These are phyloP conservation scores for Auricularia sp. DNA, from an alignment of 768 basidiomycete species.

Conservation along the genomic window DNA sequence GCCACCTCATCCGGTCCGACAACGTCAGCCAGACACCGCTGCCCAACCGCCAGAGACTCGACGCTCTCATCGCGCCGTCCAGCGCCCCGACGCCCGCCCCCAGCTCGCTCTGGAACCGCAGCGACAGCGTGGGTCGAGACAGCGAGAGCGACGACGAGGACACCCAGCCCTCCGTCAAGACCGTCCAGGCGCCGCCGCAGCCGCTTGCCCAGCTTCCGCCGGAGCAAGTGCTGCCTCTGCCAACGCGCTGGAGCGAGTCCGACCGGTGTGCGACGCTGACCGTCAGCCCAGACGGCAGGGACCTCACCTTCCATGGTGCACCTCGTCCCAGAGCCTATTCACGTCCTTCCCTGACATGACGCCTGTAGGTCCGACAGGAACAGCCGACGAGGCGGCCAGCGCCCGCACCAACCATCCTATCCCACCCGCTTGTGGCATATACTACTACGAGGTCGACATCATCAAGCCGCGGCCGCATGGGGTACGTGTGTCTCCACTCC, in stretches of 20 bases:
- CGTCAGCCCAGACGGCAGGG: slow-evolving; percentile 61
- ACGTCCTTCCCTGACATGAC: slow-evolving; percentile 2
- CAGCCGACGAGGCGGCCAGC: slow-evolving; percentile 74
- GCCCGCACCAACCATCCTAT: slow-evolving; percentile 69
- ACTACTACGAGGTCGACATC: slow-evolving; percentile 89
- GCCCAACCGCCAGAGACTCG: slow-evolving; percentile 9
- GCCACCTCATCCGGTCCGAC: slow-evolving; percentile 55
- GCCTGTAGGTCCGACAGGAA: slow-evolving; percentile 37
- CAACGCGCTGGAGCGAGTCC: slow-evolving; percentile 72
- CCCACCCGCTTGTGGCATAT: slow-evolving; percentile 80
- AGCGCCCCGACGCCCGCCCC: slow-evolving; percentile 6
- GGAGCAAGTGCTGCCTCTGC: slow-evolving; percentile 35
- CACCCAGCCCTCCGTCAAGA: slow-evolving; percentile 20
- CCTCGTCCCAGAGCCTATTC: slow-evolving; percentile 3
- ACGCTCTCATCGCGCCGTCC: slow-evolving; percentile 5
- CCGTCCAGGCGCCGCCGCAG: slow-evolving; percentile 15
- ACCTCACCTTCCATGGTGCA: slow-evolving; percentile 60
- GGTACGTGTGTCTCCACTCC: slow-evolving; percentile 36
- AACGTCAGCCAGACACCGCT: slow-evolving; percentile 28
- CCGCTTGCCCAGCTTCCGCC: slow-evolving; percentile 18
- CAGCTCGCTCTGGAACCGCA: slow-evolving; percentile 5
- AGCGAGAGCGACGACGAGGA: slow-evolving; percentile 53
- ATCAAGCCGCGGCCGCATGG: slow-evolving; percentile 69
- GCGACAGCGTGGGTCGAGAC: background rate
- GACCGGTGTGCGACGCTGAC: slow-evolving; percentile 47